Percentiles rank a stretch among this genome's conserved stretches.
Conservation (phyloP, 2,329 filamentous ascomycete genomes). For the Colletotrichum sp. region DNA sequence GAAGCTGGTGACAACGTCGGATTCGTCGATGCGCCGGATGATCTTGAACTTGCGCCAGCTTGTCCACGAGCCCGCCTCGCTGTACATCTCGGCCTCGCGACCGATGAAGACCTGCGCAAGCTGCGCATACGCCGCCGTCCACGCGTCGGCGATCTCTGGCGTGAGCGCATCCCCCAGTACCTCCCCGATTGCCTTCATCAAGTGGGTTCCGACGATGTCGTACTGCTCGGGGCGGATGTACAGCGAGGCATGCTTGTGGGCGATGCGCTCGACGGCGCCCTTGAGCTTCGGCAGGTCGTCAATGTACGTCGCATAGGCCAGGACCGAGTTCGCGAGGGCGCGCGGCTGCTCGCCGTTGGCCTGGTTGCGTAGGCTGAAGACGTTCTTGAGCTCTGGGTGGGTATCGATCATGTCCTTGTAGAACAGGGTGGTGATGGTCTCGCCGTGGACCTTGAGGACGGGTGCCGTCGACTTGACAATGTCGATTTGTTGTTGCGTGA, state of each 20-base stretch:
- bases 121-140: constrained; percentile 73
- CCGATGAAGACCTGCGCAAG: constrained; percentile 74
- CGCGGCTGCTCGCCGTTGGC: constrained; percentile 68
- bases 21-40: constrained; percentile 64
- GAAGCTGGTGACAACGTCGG: constrained; percentile 67
- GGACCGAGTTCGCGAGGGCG: constrained; percentile 72
- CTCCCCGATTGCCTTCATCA: constrained; percentile 70
- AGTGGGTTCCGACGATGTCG: constrained; percentile 69
- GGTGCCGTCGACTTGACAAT: constrained; percentile 82
- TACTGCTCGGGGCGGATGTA: constrained; percentile 74
- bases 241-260: constrained; percentile 78
- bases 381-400: constrained; percentile 68
- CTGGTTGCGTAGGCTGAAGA: constrained; percentile 77
- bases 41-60: constrained; percentile 61
- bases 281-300: constrained; percentile 68
- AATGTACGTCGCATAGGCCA: constrained; percentile 76
- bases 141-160: constrained; percentile 69
- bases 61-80: constrained; percentile 47
- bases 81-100: constrained; percentile 67
- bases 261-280: constrained; percentile 69
- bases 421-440: constrained; percentile 72
- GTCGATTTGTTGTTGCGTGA: constrained; percentile 68
- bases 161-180: constrained; percentile 74
- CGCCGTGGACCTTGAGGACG: constrained; percentile 71
- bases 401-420: constrained; percentile 71